Conservation (phyloP, 805 yeast genomes). For the Priceomyces medius region DNA sequence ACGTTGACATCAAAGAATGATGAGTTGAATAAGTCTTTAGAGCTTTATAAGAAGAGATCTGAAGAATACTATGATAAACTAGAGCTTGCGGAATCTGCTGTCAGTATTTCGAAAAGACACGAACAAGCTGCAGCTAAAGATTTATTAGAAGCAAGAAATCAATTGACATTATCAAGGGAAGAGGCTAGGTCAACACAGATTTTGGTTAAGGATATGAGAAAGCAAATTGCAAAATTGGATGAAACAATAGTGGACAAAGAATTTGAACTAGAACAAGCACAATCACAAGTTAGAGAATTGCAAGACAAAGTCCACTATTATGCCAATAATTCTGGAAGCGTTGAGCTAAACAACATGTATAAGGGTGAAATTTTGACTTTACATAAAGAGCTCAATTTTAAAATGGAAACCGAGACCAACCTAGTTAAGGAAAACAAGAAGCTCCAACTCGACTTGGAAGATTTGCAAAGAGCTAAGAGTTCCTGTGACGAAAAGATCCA, state of each 20-base stretch:
- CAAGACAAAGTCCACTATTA: slow-evolving; percentile 57
- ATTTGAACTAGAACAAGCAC: slow-evolving; percentile 51
- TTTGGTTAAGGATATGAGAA: slow-evolving; percentile 51
- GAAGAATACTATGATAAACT: slow-evolving; percentile 71
- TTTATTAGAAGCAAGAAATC: slow-evolving; percentile 40
- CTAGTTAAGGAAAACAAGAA: slow-evolving; percentile 63
- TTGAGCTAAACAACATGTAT: slow-evolving; percentile 42
- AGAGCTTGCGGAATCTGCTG: slow-evolving; percentile 76
- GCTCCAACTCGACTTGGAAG: slow-evolving; percentile 58
- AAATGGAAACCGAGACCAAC: slow-evolving; percentile 64
- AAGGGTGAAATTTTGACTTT: slow-evolving; percentile 54
- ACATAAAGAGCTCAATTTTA: slow-evolving; percentile 51
- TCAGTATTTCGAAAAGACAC: slow-evolving; percentile 59
- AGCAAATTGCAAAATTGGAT: slow-evolving; percentile 51
- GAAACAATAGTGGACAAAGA: slow-evolving; percentile 56
- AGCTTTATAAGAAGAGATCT: slow-evolving; percentile 66
- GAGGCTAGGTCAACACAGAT: slow-evolving; percentile 57
- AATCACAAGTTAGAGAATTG: slow-evolving; percentile 48
- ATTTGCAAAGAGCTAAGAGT: slow-evolving; percentile 25
- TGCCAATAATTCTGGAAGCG: slow-evolving; percentile 44
- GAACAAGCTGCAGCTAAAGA: slow-evolving; percentile 57
- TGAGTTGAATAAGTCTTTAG: slow-evolving; percentile 54
- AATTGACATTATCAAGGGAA: slow-evolving; percentile 45
- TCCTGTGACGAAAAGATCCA: slow-evolving; percentile 29
- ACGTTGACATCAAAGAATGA: slow-evolving; percentile 54